Conservation (phyloP, 2,329 filamentous ascomycete species). For the Claviceps monticola region DNA sequence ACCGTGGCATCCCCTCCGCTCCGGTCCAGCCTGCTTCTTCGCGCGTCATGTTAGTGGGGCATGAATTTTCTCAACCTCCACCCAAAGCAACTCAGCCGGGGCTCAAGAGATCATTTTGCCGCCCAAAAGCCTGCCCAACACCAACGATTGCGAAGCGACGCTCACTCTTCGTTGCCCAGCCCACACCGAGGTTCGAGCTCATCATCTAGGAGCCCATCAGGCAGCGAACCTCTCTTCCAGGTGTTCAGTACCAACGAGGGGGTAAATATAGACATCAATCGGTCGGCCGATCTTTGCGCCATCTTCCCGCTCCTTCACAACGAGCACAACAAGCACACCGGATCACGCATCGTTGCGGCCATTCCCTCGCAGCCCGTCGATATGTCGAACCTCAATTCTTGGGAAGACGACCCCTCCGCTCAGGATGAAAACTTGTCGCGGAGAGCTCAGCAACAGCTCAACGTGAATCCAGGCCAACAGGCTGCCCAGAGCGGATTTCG, state of each 20-base stretch:
- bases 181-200: neutral
- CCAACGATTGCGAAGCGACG: neutral
- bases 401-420: constrained; percentile 75
- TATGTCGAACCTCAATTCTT: constrained; percentile 89
- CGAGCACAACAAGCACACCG: neutral
- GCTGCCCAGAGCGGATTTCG: constrained; percentile 31
- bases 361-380: constrained; percentile 1
- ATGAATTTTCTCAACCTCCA: constrained; percentile 25
- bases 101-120: neutral
- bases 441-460: constrained; percentile 63
- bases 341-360: neutral
- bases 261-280: neutral
- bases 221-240: neutral
- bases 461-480: constrained; percentile 42
- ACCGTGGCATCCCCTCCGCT: constrained; percentile 14
- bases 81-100: constrained; percentile 6
- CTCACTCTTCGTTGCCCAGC: neutral
- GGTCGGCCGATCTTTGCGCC: neutral
- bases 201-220: neutral
- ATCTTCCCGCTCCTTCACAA: neutral
- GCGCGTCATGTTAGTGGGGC: constrained; percentile 26
- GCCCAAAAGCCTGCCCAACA: constrained; percentile 2
- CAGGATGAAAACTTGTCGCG: constrained; percentile 68
- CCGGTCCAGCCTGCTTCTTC: constrained; percentile 4
- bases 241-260: constrained; percentile 1